phyloP scores from a whole-genome alignment of 1,284 basidiomycete genomes.

The Sparassis latifolia region DNA sequence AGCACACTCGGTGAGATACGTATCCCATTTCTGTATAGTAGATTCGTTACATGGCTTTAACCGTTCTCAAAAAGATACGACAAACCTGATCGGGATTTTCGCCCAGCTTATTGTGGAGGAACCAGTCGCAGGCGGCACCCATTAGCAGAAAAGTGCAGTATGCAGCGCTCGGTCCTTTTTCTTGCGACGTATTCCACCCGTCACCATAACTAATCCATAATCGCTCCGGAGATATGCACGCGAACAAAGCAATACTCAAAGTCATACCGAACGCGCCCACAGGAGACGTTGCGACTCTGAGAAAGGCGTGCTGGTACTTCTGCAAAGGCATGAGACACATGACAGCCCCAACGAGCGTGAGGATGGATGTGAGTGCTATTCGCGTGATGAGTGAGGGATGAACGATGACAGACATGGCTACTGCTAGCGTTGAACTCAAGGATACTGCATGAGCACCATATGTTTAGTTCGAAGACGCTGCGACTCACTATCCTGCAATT shows the following conservation, averaged over 20 bases:
- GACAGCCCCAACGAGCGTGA: slow-evolving; percentile 33
- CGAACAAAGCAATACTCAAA: slow-evolving; percentile 47
- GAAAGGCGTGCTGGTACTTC: slow-evolving; percentile 36
- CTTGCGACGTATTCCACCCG: slow-evolving; percentile 45
- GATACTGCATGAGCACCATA: slow-evolving; percentile 5
- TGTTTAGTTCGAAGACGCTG: neutral
- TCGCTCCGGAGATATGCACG: slow-evolving; percentile 41
- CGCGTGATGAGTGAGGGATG: slow-evolving; percentile 56
- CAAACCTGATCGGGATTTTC: slow-evolving; percentile 63
- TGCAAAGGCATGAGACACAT: slow-evolving; percentile 41
- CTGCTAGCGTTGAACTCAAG: slow-evolving; percentile 39
- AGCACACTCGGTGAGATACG: slow-evolving; percentile 54
- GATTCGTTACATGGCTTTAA: neutral
- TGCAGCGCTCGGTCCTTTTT: slow-evolving; percentile 52
- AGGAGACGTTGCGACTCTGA: slow-evolving; percentile 46
- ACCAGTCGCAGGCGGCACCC: slow-evolving; percentile 48
- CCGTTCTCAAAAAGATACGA: slow-evolving; percentile 2
- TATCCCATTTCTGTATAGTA: slow-evolving; percentile 55
- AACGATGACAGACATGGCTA: slow-evolving; percentile 47
- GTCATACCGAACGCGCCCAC: slow-evolving; percentile 53
- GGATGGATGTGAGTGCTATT: slow-evolving; percentile 41
- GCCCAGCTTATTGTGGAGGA: slow-evolving; percentile 46
- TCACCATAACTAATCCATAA: slow-evolving; percentile 42
- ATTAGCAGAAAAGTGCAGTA: slow-evolving; percentile 45
- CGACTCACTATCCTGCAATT: slow-evolving; percentile 45